Percentiles rank a stretch among this genome's conserved stretches.
These are phyloP conservation scores for Aspergillus hancockii DNA, from an alignment of 495 filamentous ascomycete genomes.

Conservation along the genomic window DNA sequence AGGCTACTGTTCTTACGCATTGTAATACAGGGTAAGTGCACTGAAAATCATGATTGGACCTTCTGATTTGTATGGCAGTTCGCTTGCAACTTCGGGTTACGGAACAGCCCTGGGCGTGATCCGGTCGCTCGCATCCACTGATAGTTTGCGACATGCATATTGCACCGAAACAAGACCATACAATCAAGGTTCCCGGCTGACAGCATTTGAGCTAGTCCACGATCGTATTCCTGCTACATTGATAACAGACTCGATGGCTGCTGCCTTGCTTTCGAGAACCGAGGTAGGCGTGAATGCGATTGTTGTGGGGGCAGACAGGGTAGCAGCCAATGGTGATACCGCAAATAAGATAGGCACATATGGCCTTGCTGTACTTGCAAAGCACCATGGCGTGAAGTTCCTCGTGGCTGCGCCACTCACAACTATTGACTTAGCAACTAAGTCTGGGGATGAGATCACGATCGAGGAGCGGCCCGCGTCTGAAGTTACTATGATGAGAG, in stretches of 20 bases:
- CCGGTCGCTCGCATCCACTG: constrained; percentile 70
- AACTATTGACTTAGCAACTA: constrained; percentile 84
- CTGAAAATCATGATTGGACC: neutral
- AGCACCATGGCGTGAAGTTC: constrained; percentile 87
- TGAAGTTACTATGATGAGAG: constrained; percentile 80
- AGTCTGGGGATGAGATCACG: constrained; percentile 70
- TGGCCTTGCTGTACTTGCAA: constrained; percentile 79
- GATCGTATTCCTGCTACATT: constrained; percentile 91
- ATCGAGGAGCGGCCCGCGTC: constrained; percentile 82
- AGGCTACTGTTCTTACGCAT: constrained; percentile 82
- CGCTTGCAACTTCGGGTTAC: constrained; percentile 93
- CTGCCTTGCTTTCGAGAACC: constrained; percentile 68
- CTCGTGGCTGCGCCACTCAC: constrained; percentile 93
- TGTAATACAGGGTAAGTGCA: constrained; percentile 85
- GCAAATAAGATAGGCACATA: constrained; percentile 99
- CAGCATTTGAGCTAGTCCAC: constrained; percentile 92
- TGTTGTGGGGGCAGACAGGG: constrained; percentile 91
- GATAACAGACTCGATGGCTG: constrained; percentile 97
- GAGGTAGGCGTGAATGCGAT: constrained; percentile 72
- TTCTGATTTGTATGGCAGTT: constrained; percentile 45
- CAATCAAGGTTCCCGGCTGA: constrained; percentile 94
- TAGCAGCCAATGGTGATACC: constrained; percentile 94
- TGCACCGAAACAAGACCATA: constrained; percentile 98
- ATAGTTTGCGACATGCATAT: constrained; percentile 73
- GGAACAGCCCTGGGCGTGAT: constrained; percentile 95